These are phyloP conservation scores for Pleurotus sapidus DNA, from an alignment of 768 basidiomycete species.

Conservation along the genomic window DNA sequence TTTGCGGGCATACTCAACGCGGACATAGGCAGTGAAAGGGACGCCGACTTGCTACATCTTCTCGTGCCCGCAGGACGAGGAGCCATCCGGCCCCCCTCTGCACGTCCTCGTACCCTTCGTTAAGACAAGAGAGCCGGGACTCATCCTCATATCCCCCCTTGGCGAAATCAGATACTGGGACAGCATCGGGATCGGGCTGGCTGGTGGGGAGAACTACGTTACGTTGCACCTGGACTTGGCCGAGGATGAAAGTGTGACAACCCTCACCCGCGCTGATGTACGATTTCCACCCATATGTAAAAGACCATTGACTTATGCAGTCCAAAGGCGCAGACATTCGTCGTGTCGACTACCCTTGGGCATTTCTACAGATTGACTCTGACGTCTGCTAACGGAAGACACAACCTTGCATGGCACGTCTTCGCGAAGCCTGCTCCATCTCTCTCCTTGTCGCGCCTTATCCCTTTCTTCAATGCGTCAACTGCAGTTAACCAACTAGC, in stretches of 20 bases:
- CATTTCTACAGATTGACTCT: slow-evolving; percentile 62
- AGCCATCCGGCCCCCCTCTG: slow-evolving; percentile 39
- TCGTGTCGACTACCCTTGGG: slow-evolving; percentile 68
- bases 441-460: slow-evolving; percentile 36
- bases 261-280: slow-evolving; percentile 64
- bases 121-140: slow-evolving; percentile 76
- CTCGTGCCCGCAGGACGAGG: slow-evolving; percentile 54
- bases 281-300: slow-evolving; percentile 20
- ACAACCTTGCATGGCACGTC: slow-evolving; percentile 52
- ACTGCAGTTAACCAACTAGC: slow-evolving; percentile 24
- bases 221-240: slow-evolving; percentile 47
- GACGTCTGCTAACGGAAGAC: slow-evolving; percentile 66
- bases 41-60: slow-evolving; percentile 84
- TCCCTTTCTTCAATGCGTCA: slow-evolving; percentile 38
- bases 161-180: slow-evolving; percentile 88
- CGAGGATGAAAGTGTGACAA: slow-evolving; percentile 59
- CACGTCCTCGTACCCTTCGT: slow-evolving; percentile 70
- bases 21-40: slow-evolving; percentile 53
- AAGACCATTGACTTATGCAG: slow-evolving; percentile 2
- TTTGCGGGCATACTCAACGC: slow-evolving; percentile 4
- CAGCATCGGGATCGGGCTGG: slow-evolving; percentile 78
- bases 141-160: slow-evolving; percentile 69
- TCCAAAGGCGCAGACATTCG: slow-evolving; percentile 57
- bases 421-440: slow-evolving; percentile 57
- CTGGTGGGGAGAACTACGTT: slow-evolving; percentile 70